Base-by-base conservation (phyloP, 1,139 yeast species). In the Yamadazyma oceani region DNA sequence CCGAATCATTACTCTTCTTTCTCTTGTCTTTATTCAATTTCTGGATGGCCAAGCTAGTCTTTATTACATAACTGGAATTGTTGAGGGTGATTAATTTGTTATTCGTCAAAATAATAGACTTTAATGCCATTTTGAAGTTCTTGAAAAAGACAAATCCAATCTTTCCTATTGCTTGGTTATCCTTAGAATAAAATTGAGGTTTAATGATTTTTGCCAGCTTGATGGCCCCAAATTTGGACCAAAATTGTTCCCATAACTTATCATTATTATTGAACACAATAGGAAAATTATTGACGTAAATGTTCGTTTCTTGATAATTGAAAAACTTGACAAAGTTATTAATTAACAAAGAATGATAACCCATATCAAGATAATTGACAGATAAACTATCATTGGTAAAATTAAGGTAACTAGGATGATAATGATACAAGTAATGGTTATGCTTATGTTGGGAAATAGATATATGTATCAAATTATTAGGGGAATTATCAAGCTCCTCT, bases 291-390 rank as follows among this genome's bases (percentile, higher is more conserved):
- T 72, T 76, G 15, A 80, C 77, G 49, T 79, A 80, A 31, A 80
- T 63, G 50, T 80, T 80, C 2, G 84, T 75, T 49, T 78, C 83
- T 54, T 80, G 85, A 48, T 64, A 69, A 46, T 69, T 69, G 31
- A 55, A 46, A 32, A 46, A 46, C 39, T 39, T 41, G 15, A 35
- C n/a, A 26, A 40, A 45, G 9, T 24, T 32, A 28, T 39, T 40
- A 3, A 43, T 35, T 9, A 48, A 11, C 2, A 36, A 25, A 2
- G 40, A 17, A 32, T 46, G 50, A 37, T 23, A 32, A 9, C n/a
- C 31, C 14, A 40, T 16, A 12, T 41, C 38, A 7, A 38, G 25
- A 26, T 17, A 36, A 19, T 30, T 38, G 8, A 43, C 14, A 5
- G 36, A 15, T 31, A 44, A 37, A 2, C 19, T 29, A 2, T 34